phyloP scores from a whole-genome alignment of 192 early-diverging fungal genomes.

The Linnemannia hyalina region DNA sequence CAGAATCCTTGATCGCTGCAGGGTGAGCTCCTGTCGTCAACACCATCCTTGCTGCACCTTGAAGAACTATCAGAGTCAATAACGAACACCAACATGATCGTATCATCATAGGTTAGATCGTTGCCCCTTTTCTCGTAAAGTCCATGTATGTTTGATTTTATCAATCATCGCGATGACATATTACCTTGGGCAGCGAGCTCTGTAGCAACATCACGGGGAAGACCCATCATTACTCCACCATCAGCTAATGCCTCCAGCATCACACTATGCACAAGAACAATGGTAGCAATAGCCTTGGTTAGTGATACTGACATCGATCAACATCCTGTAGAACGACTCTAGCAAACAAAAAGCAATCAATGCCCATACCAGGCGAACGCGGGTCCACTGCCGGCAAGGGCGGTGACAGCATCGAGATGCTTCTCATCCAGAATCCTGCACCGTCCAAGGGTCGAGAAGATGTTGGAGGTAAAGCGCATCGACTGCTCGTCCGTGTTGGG shows the following conservation, averaged over 20 bases:
- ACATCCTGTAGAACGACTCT: background rate
- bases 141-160: background rate
- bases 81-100: background rate
- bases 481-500: constrained; percentile 49
- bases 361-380: constrained; percentile 64
- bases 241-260: constrained; percentile 68
- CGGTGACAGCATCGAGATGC: constrained; percentile 68
- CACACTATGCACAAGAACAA: constrained; percentile 41
- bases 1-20: constrained; percentile 67
- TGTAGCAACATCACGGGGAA: constrained; percentile 65
- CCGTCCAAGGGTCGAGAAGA: constrained; percentile 66
- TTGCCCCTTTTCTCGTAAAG: too few species aligned
- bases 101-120: background rate
- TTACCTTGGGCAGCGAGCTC: constrained; percentile 69
- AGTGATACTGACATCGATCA: background rate
- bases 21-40: constrained; percentile 64
- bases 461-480: constrained; percentile 55
- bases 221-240: constrained; percentile 71
- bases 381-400: constrained; percentile 65
- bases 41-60: constrained; percentile 68
- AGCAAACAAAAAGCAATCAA: background rate
- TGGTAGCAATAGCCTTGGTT: background rate
- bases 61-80: constrained; percentile 47
- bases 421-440: constrained; percentile 65
- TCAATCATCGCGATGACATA: background rate